These are phyloP conservation scores for Ceratocystis albifundus DNA, from an alignment of 2,329 filamentous ascomycete genomes.

Conservation along the genomic window DNA sequence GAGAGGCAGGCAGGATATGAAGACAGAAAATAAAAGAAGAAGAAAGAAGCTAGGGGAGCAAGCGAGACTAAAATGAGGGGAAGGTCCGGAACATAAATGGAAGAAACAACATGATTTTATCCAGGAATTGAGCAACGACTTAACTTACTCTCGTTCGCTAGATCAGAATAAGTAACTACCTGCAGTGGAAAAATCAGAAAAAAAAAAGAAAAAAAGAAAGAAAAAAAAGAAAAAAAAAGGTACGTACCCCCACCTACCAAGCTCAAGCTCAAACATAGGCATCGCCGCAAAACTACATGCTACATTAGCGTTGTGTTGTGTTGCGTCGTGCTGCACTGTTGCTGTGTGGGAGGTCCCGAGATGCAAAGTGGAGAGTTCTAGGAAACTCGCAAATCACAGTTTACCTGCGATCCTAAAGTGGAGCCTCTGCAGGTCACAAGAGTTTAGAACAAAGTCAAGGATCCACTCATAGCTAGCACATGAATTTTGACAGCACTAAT, in stretches of 20 bases:
- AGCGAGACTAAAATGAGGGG: background rate
- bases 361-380: background rate
- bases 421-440: constrained; percentile 4
- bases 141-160: background rate
- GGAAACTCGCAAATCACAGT: background rate
- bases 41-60: background rate
- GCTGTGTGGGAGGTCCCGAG: background rate
- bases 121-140: background rate
- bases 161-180: background rate
- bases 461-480: too few species aligned
- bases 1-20: background rate
- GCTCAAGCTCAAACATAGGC: background rate
- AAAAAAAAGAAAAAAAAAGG: background rate
- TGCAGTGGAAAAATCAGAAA: background rate
- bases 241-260: background rate
- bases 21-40: background rate
- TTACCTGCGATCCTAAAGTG: background rate
- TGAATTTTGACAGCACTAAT: background rate
- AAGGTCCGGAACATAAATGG: background rate
- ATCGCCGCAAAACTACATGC: constrained; percentile 6
- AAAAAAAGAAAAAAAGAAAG: background rate
- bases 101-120: background rate
- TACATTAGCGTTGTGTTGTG: too few species aligned
- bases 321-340: too few species aligned
- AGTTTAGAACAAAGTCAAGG: background rate